Base-by-base conservation (phyloP, 208 protist species). In the Leishmania guyanensis region DNA sequence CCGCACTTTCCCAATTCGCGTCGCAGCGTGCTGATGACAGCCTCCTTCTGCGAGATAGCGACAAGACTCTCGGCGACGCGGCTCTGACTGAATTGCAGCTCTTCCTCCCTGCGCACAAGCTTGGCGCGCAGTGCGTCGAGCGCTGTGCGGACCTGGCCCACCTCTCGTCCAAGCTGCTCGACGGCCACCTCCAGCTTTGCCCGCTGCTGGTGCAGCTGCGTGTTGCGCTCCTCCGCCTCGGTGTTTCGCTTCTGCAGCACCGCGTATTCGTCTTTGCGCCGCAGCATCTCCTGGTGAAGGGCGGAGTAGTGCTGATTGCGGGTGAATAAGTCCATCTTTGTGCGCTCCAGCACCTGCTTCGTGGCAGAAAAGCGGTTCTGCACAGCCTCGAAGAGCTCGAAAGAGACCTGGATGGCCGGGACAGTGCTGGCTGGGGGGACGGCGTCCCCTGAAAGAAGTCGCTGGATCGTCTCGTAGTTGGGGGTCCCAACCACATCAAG, bases 321-420 rank as follows among this genome's bases (percentile, higher is more conserved):
- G 36, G 81, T 80, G 29, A 92, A 87, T 3, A 97, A 86, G 8
- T 97, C 92, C 0, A 51, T 78, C 77, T 91, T 91, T 22, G 92
- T 94, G 33, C 90, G 90, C 70, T 97, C 92, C 17, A 97, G 86
- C 33, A 86, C 87, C 69, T 89, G 81, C 84, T 93, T 93, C 20
- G 92, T 97, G 3, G 81, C 89, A 10, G 88, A 88, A 60, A 97
- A 93, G 26, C 94, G 90, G 54, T 88, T 94, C 83, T 97, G 94
- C 73, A 97, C 89, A 3, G 92, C 90, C 68, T 97, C 94, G 60
- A 97, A 97, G 3, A 97, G 87, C 79, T 97, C 94, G 83, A 97
- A 97, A 22, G 91, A 93, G 5, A 97, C 90, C 16, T 93, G 87
- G 17, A 97, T 94, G 46, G 80, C 71, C 0, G 94, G 94, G 14